These are phyloP conservation scores for Fusarium neocosmosporiellum DNA, from an alignment of 2,329 filamentous ascomycete genomes.

Conservation along the genomic window DNA sequence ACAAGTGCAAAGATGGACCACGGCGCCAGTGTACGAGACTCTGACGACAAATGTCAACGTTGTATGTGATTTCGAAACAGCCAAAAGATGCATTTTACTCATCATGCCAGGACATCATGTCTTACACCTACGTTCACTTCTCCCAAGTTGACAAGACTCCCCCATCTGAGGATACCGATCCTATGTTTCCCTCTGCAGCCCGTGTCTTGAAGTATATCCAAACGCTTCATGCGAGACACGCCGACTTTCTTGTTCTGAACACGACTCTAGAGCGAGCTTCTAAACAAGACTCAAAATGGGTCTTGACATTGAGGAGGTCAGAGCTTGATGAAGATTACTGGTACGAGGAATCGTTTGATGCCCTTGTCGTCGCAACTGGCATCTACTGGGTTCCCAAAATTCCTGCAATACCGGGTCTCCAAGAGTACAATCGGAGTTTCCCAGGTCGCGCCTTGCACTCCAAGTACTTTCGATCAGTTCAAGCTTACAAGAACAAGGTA, in stretches of 20 bases:
- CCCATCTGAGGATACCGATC: neutral
- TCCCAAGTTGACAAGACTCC: constrained; percentile 44
- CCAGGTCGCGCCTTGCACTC: constrained; percentile 54
- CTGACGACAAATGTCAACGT: constrained; percentile 68
- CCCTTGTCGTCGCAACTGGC: constrained; percentile 54
- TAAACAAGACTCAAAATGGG: constrained; percentile 59
- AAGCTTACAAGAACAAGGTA: constrained; percentile 38
- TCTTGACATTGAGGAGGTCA: constrained; percentile 60
- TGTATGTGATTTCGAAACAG: neutral
- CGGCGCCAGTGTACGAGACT: constrained; percentile 59
- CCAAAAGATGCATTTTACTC: neutral
- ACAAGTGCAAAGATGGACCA: neutral
- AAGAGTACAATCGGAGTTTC: constrained; percentile 50
- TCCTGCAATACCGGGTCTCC: constrained; percentile 54
- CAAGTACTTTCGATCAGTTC: constrained; percentile 51
- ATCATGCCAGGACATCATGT: neutral
- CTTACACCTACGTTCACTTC: constrained; percentile 63
- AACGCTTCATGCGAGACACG: neutral
- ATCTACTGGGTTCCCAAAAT: constrained; percentile 56
- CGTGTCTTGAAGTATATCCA: constrained; percentile 51
- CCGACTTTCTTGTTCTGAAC: constrained; percentile 51
- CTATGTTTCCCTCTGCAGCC: constrained; percentile 5
- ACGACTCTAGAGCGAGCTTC: constrained; percentile 68
- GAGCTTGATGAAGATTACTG: constrained; percentile 51
- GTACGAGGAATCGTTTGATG: constrained; percentile 55